These are phyloP conservation scores for Eimeria praecox DNA, from an alignment of 169 alveolate species.

Conservation along the genomic window DNA sequence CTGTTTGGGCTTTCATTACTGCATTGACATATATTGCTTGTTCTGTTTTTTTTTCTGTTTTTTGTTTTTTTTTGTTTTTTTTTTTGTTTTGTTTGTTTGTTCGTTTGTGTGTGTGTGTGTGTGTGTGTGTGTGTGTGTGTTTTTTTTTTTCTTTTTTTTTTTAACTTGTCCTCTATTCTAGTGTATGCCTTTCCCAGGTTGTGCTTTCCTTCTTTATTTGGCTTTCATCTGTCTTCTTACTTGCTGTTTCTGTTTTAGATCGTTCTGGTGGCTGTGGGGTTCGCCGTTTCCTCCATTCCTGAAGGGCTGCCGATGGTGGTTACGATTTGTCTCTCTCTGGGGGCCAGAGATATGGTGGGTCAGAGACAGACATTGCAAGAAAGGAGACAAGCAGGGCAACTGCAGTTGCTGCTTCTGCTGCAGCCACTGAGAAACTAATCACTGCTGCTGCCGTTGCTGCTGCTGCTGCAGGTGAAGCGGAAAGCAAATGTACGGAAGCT, in stretches of 20 bases:
- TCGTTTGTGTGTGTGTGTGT: too few species aligned
- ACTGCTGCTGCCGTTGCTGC: not conserved
- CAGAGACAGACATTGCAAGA: not conserved
- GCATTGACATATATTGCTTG: too few species aligned
- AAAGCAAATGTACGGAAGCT: constrained; percentile 92
- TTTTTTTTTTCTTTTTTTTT: too few species aligned
- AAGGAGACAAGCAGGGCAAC: not conserved
- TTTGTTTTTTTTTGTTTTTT: too few species aligned
- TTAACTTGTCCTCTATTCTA: too few species aligned
- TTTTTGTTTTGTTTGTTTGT: too few species aligned
- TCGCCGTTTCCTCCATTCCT: constrained; percentile 96
- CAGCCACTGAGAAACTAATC: not conserved
- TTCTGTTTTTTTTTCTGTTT: too few species aligned
- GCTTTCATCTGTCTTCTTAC: constrained; percentile 77
- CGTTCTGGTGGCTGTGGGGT: constrained; percentile 97
- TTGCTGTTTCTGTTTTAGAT: constrained; percentile 87
- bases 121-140: too few species aligned
- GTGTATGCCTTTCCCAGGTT: too few species aligned
- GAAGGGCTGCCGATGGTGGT: constrained; percentile 99
- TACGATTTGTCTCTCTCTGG: constrained; percentile 96
- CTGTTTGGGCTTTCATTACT: too few species aligned
- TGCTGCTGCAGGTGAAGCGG: constrained; percentile 86
- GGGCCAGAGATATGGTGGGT: constrained; percentile 96
- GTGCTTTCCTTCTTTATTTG: too few species aligned
- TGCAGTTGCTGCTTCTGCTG: not conserved